These are phyloP conservation scores for Coemansia sp. DNA, from an alignment of 371 early-diverging fungal genomes.

Conservation along the genomic window DNA sequence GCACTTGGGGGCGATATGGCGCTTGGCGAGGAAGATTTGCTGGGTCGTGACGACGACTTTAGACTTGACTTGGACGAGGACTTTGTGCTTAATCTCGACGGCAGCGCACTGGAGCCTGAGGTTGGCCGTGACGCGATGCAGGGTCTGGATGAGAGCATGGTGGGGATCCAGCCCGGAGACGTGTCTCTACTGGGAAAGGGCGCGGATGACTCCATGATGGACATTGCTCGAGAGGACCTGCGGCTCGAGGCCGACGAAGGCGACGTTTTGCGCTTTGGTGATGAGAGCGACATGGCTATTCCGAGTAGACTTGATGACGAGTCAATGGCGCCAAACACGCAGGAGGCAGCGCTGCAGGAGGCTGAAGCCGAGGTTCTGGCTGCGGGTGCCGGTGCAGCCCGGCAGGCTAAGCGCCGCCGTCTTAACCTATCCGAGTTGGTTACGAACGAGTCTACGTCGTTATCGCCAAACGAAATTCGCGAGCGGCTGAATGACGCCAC, in stretches of 20 bases:
- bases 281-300: constrained; percentile 20
- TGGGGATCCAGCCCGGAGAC: constrained; percentile 29
- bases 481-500: constrained; percentile 27
- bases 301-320: constrained; percentile 16
- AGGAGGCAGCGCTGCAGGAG: constrained; percentile 44
- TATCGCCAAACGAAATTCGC: constrained; percentile 37
- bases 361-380: constrained; percentile 44
- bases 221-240: constrained; percentile 40
- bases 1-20: constrained; percentile 38
- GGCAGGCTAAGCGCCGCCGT: constrained; percentile 41
- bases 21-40: constrained; percentile 53
- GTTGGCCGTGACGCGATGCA: constrained; percentile 40
- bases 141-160: constrained; percentile 37
- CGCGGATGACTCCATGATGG: constrained; percentile 3
- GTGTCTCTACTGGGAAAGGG: constrained; percentile 35
- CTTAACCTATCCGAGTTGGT: constrained; percentile 44
- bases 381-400: constrained; percentile 7
- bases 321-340: constrained; percentile 35
- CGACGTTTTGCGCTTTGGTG: constrained; percentile 33
- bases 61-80: constrained; percentile 60
- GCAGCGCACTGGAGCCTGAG: constrained; percentile 44
- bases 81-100: constrained; percentile 29
- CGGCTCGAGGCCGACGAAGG: constrained; percentile 9
- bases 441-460: constrained; percentile 36
- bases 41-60: constrained; percentile 56